A percentile compares a stretch with the other conserved stretches of the same genome.
phyloP scores from a whole-genome alignment of 179 eudicot genomes.

The Heliamphora pulchella region DNA sequence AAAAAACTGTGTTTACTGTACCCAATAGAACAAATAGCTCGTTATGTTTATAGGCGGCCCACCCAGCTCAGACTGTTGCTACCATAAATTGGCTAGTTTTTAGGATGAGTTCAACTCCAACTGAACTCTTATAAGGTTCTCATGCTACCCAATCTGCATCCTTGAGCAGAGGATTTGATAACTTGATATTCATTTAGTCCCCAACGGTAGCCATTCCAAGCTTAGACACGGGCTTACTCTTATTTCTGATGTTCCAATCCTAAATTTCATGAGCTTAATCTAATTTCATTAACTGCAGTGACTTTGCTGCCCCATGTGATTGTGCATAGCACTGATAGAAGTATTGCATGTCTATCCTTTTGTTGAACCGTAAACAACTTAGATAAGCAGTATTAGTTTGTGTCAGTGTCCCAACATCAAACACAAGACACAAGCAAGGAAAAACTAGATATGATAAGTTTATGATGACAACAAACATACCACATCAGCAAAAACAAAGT shows the following conservation, averaged over 20 bases:
- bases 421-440: background rate
- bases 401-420: background rate
- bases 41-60: background rate
- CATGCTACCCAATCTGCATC: background rate
- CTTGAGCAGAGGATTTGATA: background rate
- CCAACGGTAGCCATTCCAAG: background rate
- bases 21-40: background rate
- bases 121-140: background rate
- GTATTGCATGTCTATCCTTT: background rate
- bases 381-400: background rate
- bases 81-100: background rate
- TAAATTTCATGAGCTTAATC: background rate
- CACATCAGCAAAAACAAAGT: conserved; percentile 88
- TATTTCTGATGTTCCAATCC: background rate
- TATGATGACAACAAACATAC: conserved; percentile 46
- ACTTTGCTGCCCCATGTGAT: conserved; percentile 2
- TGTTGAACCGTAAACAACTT: too few species aligned
- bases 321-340: background rate
- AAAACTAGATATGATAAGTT: background rate
- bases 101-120: background rate
- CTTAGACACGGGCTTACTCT: background rate
- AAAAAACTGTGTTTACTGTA: background rate
- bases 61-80: background rate
- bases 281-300: background rate
- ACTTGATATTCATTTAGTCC: background rate